Evolutionary conservation across 352 stramenopile species (phyloP).

Genomic region (Thraustochytrium sp.): DNA sequence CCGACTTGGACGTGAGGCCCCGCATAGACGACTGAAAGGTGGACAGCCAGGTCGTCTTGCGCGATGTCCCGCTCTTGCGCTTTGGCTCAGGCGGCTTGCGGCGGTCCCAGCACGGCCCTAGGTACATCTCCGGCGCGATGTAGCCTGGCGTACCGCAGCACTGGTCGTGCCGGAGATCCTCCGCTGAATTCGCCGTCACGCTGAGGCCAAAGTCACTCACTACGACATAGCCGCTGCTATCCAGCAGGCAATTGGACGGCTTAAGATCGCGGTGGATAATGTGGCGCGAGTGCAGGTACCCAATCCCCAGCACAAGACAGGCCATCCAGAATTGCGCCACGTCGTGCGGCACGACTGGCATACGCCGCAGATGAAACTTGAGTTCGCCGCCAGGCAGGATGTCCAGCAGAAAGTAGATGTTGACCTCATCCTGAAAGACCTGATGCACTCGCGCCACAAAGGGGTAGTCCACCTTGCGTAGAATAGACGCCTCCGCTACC

Average conservation of each 20-base stretch:
- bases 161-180: constrained; percentile 12
- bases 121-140: constrained; percentile 36
- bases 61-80: background rate
- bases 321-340: constrained; percentile 31
- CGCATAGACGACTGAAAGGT: constrained; percentile 25
- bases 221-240: constrained; percentile 69
- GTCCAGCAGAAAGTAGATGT: constrained; percentile 32
- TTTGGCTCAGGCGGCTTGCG: background rate
- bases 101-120: constrained; percentile 5
- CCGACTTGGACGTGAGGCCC: background rate
- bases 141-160: constrained; percentile 37
- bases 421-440: constrained; percentile 14
- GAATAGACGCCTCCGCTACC: background rate
- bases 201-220: constrained; percentile 72
- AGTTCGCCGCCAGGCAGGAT: constrained; percentile 26
- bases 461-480: background rate
- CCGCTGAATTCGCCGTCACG: background rate
- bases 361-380: constrained; percentile 19
- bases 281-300: constrained; percentile 52
- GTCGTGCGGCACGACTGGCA: constrained; percentile 4
- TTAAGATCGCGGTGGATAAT: constrained; percentile 81
- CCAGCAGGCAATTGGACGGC: constrained; percentile 73
- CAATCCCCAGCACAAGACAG: constrained; percentile 25
- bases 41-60: background rate
- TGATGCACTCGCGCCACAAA: constrained; percentile 4